Evolutionary conservation across 192 early-diverging fungal genomes (phyloP).

Genomic region (Coemansia sp.): DNA sequence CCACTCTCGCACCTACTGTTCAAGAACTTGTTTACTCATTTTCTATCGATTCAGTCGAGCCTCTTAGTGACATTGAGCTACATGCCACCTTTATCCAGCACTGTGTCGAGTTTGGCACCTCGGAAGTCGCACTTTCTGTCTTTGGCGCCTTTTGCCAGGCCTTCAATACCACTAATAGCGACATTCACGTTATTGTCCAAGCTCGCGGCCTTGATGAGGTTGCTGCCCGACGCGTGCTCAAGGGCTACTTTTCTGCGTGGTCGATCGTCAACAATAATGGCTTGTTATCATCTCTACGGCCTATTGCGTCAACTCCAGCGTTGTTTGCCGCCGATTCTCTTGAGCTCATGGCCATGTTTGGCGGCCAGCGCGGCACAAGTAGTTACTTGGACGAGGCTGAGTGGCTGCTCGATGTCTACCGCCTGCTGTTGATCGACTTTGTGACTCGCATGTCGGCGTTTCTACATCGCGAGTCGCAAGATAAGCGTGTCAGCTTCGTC

Average conservation of each 20-base stretch:
- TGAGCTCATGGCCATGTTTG: too few species aligned
- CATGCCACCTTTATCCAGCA: background rate
- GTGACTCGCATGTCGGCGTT: conserved; percentile 75
- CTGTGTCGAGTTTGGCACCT: too few species aligned
- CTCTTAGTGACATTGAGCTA: conserved; percentile 12
- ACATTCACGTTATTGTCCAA: too few species aligned
- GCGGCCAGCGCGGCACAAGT: too few species aligned
- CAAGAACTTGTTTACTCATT: background rate
- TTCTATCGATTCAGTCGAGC: background rate
- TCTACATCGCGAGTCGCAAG: conserved; percentile 59
- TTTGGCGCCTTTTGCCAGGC: too few species aligned
- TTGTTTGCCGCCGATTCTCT: background rate
- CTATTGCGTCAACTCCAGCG: background rate
- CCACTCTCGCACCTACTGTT: background rate
- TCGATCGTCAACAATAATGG: background rate
- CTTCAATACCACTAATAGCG: too few species aligned
- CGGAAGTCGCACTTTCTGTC: too few species aligned
- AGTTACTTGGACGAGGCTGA: too few species aligned
- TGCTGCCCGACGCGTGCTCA: conserved; percentile 7
- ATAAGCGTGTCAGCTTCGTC: conserved; percentile 57
- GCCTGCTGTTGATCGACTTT: conserved; percentile 64
- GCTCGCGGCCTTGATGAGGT: too few species aligned
- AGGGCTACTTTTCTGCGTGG: conserved; percentile 32
- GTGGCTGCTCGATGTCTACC: too few species aligned
- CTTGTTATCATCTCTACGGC: background rate